phyloP scores from a whole-genome alignment of 2,329 filamentous ascomycete genomes.

The Talaromyces pinophilus region DNA sequence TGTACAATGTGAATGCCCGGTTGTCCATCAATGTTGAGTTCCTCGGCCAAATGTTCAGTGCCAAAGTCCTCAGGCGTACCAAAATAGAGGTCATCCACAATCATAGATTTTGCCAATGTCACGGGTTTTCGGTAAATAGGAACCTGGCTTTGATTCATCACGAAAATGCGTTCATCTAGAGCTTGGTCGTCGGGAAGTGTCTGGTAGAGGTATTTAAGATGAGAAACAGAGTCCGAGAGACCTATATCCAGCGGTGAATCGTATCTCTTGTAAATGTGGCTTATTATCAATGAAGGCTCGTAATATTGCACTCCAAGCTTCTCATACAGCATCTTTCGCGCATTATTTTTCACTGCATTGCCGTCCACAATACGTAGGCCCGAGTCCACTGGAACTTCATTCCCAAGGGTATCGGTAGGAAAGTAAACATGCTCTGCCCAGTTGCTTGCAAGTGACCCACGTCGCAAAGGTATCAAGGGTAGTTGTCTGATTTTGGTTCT shows the following conservation, averaged over 20 bases:
- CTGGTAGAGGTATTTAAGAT: conserved; percentile 7
- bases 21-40: not conserved
- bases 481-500: too few relatives aligned
- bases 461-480: too few relatives aligned
- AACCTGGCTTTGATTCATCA: not conserved
- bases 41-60: not conserved
- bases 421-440: not conserved
- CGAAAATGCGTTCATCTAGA: not conserved
- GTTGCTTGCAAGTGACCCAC: too few relatives aligned
- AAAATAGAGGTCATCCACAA: conserved; percentile 14
- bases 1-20: not conserved
- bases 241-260: not conserved
- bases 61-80: conserved; percentile 6
- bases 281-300: not conserved
- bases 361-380: not conserved
- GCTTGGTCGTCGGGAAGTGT: not conserved
- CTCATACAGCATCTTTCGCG: not conserved
- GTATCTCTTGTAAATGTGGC: not conserved
- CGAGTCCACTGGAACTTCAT: not conserved
- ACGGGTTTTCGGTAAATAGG: not conserved
- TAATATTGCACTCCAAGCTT: not conserved
- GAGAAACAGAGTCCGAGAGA: not conserved
- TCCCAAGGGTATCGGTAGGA: not conserved
- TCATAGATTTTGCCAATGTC: not conserved
- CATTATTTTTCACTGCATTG: not conserved